phyloP scores from a whole-genome alignment of 805 yeast species.

The Monosporozyma siamensis region DNA sequence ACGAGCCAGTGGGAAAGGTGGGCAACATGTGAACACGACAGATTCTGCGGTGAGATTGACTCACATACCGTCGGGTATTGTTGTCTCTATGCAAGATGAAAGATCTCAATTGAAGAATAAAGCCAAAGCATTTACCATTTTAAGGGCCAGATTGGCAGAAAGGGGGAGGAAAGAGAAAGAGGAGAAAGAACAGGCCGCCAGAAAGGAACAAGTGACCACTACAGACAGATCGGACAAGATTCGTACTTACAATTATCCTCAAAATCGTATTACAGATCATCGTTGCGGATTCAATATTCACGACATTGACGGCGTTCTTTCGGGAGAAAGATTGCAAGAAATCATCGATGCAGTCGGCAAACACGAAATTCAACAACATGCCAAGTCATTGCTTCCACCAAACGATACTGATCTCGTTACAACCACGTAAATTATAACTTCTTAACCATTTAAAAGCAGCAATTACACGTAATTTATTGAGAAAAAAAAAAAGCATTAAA shows the following conservation, averaged over 20 bases:
- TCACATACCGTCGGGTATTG: slow-evolving; percentile 84
- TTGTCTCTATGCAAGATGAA: slow-evolving; percentile 87
- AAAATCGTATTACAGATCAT: slow-evolving; percentile 89
- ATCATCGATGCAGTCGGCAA: slow-evolving; percentile 44
- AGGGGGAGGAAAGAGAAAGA: slow-evolving; percentile 56
- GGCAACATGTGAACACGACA: slow-evolving; percentile 95
- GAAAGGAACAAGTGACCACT: slow-evolving; percentile 78
- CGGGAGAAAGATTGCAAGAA: slow-evolving; percentile 49
- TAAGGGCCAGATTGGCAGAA: slow-evolving; percentile 80
- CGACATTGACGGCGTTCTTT: slow-evolving; percentile 59
- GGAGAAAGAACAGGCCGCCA: slow-evolving; percentile 51
- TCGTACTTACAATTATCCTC: slow-evolving; percentile 87
- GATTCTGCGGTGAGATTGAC: slow-evolving; percentile 93
- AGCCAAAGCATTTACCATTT: slow-evolving; percentile 79
- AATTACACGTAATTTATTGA: too few relatives aligned
- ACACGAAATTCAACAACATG: slow-evolving; percentile 37
- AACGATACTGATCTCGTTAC: too few relatives aligned
- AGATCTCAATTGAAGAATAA: slow-evolving; percentile 90
- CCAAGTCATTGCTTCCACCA: slow-evolving; percentile 30
- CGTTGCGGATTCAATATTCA: slow-evolving; percentile 75
- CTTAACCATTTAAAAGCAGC: too few relatives aligned
- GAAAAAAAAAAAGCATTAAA: too few relatives aligned
- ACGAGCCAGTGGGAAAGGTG: slow-evolving; percentile 96
- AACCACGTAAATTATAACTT: too few relatives aligned
- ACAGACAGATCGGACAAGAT: slow-evolving; percentile 90